phyloP scores from a whole-genome alignment of 2,329 filamentous ascomycete species.

The Sporothrix pseudoabietina region DNA sequence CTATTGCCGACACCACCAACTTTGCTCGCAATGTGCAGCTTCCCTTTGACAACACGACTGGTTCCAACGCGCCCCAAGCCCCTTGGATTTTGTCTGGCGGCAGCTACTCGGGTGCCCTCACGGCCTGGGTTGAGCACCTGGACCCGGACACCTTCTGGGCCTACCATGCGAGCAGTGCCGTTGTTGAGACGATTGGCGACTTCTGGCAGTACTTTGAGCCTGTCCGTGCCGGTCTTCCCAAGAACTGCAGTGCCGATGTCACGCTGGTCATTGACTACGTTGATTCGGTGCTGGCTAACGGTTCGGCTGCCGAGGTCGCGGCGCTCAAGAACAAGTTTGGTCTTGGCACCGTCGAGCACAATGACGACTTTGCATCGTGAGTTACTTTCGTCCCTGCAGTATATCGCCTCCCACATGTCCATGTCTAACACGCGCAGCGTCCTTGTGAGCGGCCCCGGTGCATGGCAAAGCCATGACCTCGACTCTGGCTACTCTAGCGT shows the following conservation, averaged over 20 bases:
- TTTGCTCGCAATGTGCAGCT: constrained; percentile 50
- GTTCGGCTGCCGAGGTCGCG: constrained; percentile 44
- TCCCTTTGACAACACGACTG: constrained; percentile 50
- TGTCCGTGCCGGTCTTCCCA: constrained; percentile 55
- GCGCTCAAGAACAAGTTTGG: constrained; percentile 55
- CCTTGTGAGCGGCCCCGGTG: constrained; percentile 58
- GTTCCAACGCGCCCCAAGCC: constrained; percentile 48
- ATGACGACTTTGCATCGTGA: constrained; percentile 48
- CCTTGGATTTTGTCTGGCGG: constrained; percentile 60
- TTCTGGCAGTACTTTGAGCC: constrained; percentile 61
- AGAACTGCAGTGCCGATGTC: constrained; percentile 59
- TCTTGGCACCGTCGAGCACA: constrained; percentile 48
- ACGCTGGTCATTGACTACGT: constrained; percentile 54
- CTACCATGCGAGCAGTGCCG: constrained; percentile 59
- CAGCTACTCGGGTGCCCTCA: constrained; percentile 58
- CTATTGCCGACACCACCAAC: constrained; percentile 47
- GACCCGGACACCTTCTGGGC: constrained; percentile 62
- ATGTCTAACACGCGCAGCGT: constrained; percentile 40
- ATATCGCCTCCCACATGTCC: not conserved
- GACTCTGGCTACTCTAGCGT: constrained; percentile 51
- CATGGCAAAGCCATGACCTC: constrained; percentile 59
- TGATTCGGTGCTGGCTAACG: constrained; percentile 50
- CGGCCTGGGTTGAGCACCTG: constrained; percentile 54
- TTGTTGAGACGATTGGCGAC: constrained; percentile 54
- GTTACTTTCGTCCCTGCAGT: constrained; percentile 24